Percentiles rank a stretch among this genome's conserved stretches.
These are phyloP conservation scores for Gynochthodes officinalis DNA, from an alignment of 257 asterid genomes.

Conservation along the genomic window DNA sequence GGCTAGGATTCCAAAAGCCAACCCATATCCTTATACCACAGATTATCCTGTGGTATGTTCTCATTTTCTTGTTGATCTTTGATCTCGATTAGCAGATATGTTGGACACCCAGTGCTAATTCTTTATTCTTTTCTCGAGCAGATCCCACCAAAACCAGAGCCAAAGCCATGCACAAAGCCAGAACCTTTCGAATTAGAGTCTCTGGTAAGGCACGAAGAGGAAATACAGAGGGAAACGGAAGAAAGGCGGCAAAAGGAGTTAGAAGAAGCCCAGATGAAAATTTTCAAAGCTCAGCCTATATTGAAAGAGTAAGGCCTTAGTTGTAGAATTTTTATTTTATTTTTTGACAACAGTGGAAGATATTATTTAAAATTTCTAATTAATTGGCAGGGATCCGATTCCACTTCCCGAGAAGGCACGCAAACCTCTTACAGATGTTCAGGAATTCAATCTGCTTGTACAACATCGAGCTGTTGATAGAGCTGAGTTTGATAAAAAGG, in stretches of 20 bases:
- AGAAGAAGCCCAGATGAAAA: slow-evolving; percentile 81
- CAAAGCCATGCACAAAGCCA: slow-evolving; percentile 84
- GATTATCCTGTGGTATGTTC: slow-evolving; percentile 81
- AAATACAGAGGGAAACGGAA: slow-evolving; percentile 78
- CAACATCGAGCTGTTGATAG: slow-evolving; percentile 74
- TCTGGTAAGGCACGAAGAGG: slow-evolving; percentile 84
- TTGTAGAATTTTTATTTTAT: not conserved
- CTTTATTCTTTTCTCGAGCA: slow-evolving; percentile 22
- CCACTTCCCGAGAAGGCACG: slow-evolving; percentile 75
- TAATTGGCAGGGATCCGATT: slow-evolving; percentile 74
- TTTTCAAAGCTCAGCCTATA: slow-evolving; percentile 82
- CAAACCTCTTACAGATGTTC: slow-evolving; percentile 78
- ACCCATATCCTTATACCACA: slow-evolving; percentile 95
- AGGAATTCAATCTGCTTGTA: slow-evolving; percentile 70
- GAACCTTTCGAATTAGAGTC: slow-evolving; percentile 89
- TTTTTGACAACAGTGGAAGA: not conserved
- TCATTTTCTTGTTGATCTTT: not conserved
- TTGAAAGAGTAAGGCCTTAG: slow-evolving; percentile 55
- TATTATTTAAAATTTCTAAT: not conserved
- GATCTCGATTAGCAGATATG: too few relatives aligned
- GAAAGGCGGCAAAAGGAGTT: slow-evolving; percentile 65
- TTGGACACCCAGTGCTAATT: not conserved
- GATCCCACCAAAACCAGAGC: slow-evolving; percentile 95
- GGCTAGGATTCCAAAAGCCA: slow-evolving; percentile 76
- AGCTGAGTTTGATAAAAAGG: slow-evolving; percentile 90